Conservation (phyloP, 2,329 filamentous ascomycete genomes). For the Conoideocrella luteorostrata region DNA sequence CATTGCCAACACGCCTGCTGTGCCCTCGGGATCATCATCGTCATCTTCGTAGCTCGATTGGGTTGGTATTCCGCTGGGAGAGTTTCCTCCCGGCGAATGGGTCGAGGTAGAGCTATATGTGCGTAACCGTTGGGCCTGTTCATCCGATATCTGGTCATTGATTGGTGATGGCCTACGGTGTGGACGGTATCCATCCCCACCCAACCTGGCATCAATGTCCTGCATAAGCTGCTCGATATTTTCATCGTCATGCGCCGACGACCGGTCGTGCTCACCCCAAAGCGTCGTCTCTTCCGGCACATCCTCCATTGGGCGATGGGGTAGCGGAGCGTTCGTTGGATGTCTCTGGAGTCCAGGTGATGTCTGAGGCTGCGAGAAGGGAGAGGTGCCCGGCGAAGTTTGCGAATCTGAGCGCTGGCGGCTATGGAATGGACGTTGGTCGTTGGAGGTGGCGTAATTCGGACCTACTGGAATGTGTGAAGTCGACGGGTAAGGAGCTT, state of each 20-base stretch:
- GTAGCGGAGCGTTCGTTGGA: constrained; percentile 53
- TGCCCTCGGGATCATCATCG: constrained; percentile 76
- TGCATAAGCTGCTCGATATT: constrained; percentile 44
- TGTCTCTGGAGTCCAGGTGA: constrained; percentile 47
- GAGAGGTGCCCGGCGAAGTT: constrained; percentile 40
- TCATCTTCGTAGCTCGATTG: constrained; percentile 24
- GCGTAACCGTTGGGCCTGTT: constrained; percentile 39
- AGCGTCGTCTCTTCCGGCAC: constrained; percentile 35
- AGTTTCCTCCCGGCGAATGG: constrained; percentile 26
- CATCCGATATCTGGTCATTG: constrained; percentile 41
- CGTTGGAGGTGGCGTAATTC: constrained; percentile 38
- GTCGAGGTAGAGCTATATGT: constrained; percentile 44
- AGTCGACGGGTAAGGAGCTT: constrained; percentile 45
- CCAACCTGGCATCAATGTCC: constrained; percentile 51
- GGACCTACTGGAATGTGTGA: constrained; percentile 49
- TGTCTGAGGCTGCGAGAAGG: constrained; percentile 33
- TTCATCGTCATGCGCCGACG: constrained; percentile 21
- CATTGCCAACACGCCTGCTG: constrained; percentile 77
- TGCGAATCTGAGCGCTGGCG: constrained; percentile 44
- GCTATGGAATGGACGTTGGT: constrained; percentile 39
- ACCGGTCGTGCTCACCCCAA: constrained; percentile 33
- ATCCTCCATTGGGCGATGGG: constrained; percentile 44
- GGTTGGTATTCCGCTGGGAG: constrained; percentile 7
- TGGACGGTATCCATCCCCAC: constrained; percentile 21
- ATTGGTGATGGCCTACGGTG: constrained; percentile 34